Evolutionary conservation across 768 basidiomycete species (phyloP), one percentile per base, ranked within the genome.

Genomic region (Scleroderma bovista): DNA sequence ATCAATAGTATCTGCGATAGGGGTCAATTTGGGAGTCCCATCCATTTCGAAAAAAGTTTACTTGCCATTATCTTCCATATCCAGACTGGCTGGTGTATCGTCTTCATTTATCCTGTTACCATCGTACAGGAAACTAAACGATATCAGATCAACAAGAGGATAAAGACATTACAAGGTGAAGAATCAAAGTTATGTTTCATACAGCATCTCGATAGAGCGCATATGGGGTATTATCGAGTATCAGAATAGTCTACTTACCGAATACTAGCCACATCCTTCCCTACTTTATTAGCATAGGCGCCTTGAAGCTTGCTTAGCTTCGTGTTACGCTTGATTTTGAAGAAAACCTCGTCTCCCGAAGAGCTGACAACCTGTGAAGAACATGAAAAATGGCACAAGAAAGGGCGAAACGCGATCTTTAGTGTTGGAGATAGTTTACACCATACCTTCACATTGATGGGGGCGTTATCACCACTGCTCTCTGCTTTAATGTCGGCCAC

Each of bases 241-340:
- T 20, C 6, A 42, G 29, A 31, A 26, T 16, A 41, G 29, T 39
- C 22, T 19, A 72, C 86, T 60, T 57, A 95, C 93, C 93, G 86
- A 62, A 96, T 93, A 61, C 84, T 88, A 56, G 63, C 57, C 17
- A 92, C 86, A 56, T 94, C 91, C 68, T 93, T 93, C 51, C 93
- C 93, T 15, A 95, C 91, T 63, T 93, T 93, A 65, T 75, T 81
- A 48, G 93, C 93, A 69, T 96, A 96, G 39, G 93, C 93, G 53
- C 82, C 88, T 65, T 93, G 89, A 22, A 95, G 79, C 74, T 95
- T 96, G 76, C 83, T 88, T 58, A 96, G 71, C 74, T 87, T 93
- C 39, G 93, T 94, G 69, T 79, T 88, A 62, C 86, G 81, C 73
- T 94, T 96, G 72, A 96, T 94, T 78, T 96, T 95, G 79, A 96